A percentile compares a stretch with the other conserved stretches of the same genome.
Conservation (phyloP, 2,329 filamentous ascomycete species). For the Monosporascus sp. region DNA sequence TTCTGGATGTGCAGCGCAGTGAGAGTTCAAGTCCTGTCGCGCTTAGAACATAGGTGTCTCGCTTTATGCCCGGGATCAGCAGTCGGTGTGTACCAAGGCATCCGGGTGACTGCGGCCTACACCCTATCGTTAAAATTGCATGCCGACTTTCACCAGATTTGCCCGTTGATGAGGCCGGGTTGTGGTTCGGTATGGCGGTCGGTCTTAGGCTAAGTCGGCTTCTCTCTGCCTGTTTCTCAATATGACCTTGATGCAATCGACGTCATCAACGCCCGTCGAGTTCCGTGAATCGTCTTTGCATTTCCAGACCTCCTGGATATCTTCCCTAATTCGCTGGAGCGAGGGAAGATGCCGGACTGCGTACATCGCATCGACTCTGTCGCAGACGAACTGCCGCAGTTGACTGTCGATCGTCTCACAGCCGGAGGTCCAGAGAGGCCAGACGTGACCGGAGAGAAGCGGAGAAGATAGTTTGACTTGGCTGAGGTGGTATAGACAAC, state of each 20-base stretch:
- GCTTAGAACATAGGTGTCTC: too few species aligned
- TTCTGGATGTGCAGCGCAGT: too few species aligned
- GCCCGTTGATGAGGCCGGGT: too few species aligned
- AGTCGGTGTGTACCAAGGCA: too few species aligned
- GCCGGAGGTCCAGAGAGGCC: slow-evolving; percentile 28
- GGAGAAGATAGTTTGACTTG: slow-evolving; percentile 21
- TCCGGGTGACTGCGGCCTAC: too few species aligned
- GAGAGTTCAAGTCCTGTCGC: too few species aligned
- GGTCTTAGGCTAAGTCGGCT: slow-evolving; percentile 8
- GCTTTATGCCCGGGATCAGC: too few species aligned
- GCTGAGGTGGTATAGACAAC: slow-evolving; percentile 21
- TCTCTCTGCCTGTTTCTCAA: slow-evolving; percentile 18
- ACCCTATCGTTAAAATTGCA: too few species aligned
- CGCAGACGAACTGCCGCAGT: slow-evolving; percentile 18
- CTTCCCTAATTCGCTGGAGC: slow-evolving; percentile 19
- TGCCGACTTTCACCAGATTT: too few species aligned
- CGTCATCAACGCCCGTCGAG: slow-evolving; percentile 22
- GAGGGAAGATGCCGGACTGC: slow-evolving; percentile 23
- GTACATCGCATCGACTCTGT: slow-evolving; percentile 23
- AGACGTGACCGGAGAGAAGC: slow-evolving; percentile 24
- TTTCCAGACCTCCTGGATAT: slow-evolving; percentile 26
- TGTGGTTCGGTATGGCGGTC: not conserved
- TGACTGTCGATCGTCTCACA: slow-evolving; percentile 23
- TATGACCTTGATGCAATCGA: slow-evolving; percentile 26
- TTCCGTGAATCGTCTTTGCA: slow-evolving; percentile 23